Evolutionary conservation across 2,329 filamentous ascomycete species (phyloP).

Genomic region (Phaeosphaeriaceae sp.): DNA sequence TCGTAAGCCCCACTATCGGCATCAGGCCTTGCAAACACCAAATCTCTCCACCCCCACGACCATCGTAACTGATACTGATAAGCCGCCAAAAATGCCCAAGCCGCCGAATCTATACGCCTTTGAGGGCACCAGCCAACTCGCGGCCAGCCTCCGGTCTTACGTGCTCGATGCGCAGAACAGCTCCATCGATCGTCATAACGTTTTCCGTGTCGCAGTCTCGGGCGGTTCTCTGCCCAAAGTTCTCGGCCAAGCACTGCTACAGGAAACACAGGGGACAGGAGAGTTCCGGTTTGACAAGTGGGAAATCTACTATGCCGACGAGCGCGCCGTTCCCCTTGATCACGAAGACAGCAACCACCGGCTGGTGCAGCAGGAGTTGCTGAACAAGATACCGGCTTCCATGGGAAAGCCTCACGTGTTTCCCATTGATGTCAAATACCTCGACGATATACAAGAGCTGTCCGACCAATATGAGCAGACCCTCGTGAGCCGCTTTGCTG

Average conservation of each 20-base stretch:
- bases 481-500: constrained; percentile 84
- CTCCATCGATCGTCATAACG: constrained; percentile 78
- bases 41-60: constrained; percentile 7
- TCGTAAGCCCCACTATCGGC: constrained; percentile 22
- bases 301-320: constrained; percentile 99
- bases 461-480: constrained; percentile 92
- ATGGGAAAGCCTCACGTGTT: constrained; percentile 74
- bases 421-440: constrained; percentile 72
- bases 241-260: constrained; percentile 82
- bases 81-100: constrained; percentile 44
- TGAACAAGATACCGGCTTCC: constrained; percentile 81
- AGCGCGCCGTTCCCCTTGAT: constrained; percentile 90
- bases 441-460: constrained; percentile 85
- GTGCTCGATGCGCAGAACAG: constrained; percentile 81
- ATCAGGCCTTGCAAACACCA: constrained; percentile 7
- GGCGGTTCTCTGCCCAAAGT: constrained; percentile 91
- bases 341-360: constrained; percentile 94
- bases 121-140: constrained; percentile 70
- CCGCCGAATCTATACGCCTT: constrained; percentile 78
- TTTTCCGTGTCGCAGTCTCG: constrained; percentile 91
- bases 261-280: constrained; percentile 62
- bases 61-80: neutral
- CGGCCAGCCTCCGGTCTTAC: constrained; percentile 78
- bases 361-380: constrained; percentile 82
- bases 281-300: constrained; percentile 80